These are phyloP conservation scores for Aureobasidium sp. DNA, from an alignment of 2,329 filamentous ascomycete species.

Conservation along the genomic window DNA sequence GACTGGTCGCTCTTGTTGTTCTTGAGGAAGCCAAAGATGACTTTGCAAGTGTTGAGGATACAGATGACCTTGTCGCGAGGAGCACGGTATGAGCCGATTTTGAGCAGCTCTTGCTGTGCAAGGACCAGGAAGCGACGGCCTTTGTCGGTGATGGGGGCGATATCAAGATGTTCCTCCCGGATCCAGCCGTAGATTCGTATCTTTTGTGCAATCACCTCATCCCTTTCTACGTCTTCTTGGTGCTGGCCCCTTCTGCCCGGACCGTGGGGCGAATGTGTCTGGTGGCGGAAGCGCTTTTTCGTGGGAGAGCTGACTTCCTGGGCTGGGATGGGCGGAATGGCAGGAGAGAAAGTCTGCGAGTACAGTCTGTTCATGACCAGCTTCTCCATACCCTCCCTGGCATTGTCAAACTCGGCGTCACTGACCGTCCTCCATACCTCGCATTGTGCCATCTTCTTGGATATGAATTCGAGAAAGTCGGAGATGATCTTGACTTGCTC, in stretches of 20 bases:
- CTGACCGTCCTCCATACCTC: conserved; percentile 95
- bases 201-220: conserved; percentile 93
- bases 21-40: conserved; percentile 90
- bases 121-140: conserved; percentile 80
- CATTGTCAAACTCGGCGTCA: conserved; percentile 96
- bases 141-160: conserved; percentile 73
- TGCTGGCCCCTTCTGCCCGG: conserved; percentile 90
- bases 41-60: conserved; percentile 97
- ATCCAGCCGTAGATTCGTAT: conserved; percentile 97
- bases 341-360: conserved; percentile 89
- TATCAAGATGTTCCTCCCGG: conserved; percentile 85
- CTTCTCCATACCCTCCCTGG: conserved; percentile 98
- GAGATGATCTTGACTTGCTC: conserved; percentile 98
- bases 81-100: conserved; percentile 95
- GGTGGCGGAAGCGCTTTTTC: conserved; percentile 33
- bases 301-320: conserved; percentile 57
- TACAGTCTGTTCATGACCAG: conserved; percentile 98
- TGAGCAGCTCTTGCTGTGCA: conserved; percentile 88
- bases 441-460: conserved; percentile 95
- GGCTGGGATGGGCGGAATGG: conserved; percentile 55
- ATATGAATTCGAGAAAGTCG: conserved; percentile 93
- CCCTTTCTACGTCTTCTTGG: conserved; percentile 93
- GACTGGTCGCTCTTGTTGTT: conserved; percentile 91
- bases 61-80: conserved; percentile 98
- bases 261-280: conserved; percentile 42